These are phyloP conservation scores for Tolypocladium nubicola DNA, from an alignment of 2,329 filamentous ascomycete genomes.

Conservation along the genomic window DNA sequence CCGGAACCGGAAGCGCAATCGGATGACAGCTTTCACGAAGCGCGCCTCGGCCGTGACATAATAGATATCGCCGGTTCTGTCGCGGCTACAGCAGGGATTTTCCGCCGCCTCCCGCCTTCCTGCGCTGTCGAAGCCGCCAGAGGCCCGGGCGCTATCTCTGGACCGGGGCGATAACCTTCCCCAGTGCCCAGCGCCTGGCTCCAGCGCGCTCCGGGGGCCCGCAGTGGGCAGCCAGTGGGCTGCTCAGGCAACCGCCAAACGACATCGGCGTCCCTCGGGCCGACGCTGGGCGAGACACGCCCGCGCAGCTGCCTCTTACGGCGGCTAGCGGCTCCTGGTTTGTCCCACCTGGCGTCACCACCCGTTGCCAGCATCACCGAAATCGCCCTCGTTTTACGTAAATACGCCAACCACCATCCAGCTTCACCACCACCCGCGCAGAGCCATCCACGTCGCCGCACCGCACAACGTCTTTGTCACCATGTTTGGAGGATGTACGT, in stretches of 20 bases:
- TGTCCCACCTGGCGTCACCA: background rate
- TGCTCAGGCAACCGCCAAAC: constrained; percentile 1
- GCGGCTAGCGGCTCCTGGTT: background rate
- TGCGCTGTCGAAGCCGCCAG: no score
- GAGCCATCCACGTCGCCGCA: background rate
- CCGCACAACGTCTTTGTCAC: background rate
- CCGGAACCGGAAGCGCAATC: background rate
- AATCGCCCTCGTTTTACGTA: constrained; percentile 13
- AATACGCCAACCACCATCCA: background rate
- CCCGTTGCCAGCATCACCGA: background rate
- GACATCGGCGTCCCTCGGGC: constrained; percentile 10
- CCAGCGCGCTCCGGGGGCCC: constrained; percentile 1
- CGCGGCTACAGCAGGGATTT: constrained; percentile 1
- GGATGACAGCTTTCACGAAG: background rate
- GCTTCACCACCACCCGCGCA: background rate
- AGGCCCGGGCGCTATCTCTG: background rate
- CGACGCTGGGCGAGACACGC: constrained; percentile 6
- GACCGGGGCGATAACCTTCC: background rate
- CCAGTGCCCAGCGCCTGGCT: background rate
- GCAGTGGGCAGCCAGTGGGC: background rate
- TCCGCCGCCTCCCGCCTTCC: background rate
- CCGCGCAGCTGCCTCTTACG: constrained; percentile 6
- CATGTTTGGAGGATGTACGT: constrained; percentile 31
- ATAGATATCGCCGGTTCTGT: background rate
- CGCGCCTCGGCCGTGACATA: background rate